Evolutionary conservation across 305 asterid species (phyloP).

Genomic region (Fraxinus floribunda): DNA sequence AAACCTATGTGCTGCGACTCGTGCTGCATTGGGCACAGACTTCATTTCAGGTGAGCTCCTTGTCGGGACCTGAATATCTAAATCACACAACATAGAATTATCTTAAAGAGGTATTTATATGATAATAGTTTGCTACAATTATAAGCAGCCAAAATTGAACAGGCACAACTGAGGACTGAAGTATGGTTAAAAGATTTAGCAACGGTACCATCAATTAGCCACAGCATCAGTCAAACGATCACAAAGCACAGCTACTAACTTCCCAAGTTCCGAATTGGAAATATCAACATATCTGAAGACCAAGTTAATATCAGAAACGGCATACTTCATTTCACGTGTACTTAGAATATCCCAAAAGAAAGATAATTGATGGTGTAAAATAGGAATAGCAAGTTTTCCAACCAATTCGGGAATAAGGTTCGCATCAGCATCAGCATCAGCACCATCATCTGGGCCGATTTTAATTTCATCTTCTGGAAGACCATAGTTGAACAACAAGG

Average conservation of each 20-base stretch:
- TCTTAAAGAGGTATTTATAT: neutral
- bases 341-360: conserved; percentile 85
- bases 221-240: conserved; percentile 81
- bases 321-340: conserved; percentile 66
- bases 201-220: conserved; percentile 60
- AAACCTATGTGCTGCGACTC: conserved; percentile 80
- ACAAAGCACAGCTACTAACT: conserved; percentile 62
- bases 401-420: conserved; percentile 76
- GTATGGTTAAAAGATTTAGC: conserved; percentile 5
- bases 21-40: conserved; percentile 84
- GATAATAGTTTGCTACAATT: neutral
- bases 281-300: conserved; percentile 61
- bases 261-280: conserved; percentile 62
- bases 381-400: conserved; percentile 84
- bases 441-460: conserved; percentile 34
- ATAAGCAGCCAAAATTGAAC: neutral
- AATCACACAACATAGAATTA: neutral
- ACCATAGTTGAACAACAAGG: conserved; percentile 71
- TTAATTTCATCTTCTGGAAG: conserved; percentile 50
- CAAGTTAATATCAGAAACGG: conserved; percentile 71
- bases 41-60: conserved; percentile 70
- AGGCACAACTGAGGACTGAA: neutral
- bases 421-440: conserved; percentile 62
- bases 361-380: conserved; percentile 67
- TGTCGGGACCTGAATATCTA: conserved; percentile 57